Percentiles rank a stretch among this genome's conserved stretches.
These are phyloP conservation scores for Tuber brumale DNA, from an alignment of 495 filamentous ascomycete genomes.

Conservation along the genomic window DNA sequence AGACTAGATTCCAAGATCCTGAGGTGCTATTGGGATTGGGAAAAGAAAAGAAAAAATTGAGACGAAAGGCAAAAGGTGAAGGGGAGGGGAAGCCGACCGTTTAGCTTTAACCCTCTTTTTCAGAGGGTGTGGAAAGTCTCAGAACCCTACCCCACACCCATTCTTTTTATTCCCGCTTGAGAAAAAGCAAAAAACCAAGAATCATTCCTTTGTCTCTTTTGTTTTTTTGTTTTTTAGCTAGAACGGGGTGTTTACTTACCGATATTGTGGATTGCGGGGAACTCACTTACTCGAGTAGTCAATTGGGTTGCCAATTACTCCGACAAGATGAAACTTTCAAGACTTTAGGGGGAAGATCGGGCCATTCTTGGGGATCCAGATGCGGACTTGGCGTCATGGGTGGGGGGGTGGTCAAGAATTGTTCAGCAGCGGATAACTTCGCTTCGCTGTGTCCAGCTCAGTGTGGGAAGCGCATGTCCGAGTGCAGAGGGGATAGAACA, in stretches of 20 bases:
- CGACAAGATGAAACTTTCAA: not conserved
- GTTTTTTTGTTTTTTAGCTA: not conserved
- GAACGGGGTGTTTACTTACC: not conserved
- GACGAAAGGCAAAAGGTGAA: not conserved
- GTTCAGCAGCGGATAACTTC: not conserved
- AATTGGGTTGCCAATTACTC: not conserved
- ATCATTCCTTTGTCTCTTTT: not conserved
- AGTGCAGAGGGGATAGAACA: not conserved
- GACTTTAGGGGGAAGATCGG: not conserved
- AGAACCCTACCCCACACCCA: not conserved
- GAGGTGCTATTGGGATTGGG: not conserved
- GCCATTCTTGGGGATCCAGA: not conserved
- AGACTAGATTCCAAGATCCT: not conserved
- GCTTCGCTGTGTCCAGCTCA: not conserved
- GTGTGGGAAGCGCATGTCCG: not conserved
- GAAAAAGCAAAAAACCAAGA: not conserved
- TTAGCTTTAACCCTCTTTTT: not conserved
- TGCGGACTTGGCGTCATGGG: not conserved
- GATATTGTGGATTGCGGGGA: not conserved
- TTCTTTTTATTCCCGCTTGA: not conserved
- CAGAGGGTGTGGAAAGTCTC: not conserved
- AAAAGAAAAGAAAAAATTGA: not conserved
- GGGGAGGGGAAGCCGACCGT: not conserved
- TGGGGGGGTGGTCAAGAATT: not conserved
- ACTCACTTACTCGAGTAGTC: not conserved